phyloP scores from a whole-genome alignment of 2,329 filamentous ascomycete genomes.

The Ophiostoma himal-ulmi region DNA sequence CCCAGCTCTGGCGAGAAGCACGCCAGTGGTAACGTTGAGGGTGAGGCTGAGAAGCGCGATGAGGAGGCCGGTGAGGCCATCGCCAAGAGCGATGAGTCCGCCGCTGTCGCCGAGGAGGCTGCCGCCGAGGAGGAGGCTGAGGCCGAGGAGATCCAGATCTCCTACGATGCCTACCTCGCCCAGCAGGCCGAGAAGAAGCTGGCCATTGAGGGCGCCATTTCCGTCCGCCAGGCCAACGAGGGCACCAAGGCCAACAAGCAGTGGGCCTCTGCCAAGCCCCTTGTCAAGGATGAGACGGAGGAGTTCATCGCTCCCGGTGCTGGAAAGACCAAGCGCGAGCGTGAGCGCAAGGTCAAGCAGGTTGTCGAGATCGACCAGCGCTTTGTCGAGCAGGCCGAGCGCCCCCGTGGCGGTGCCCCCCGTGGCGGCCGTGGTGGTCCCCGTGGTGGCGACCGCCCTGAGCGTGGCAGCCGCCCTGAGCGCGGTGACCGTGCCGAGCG shows the following conservation, averaged over 20 bases:
- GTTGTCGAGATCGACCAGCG: constrained; percentile 82
- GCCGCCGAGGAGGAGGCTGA: constrained; percentile 44
- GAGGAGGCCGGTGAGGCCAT: constrained; percentile 89
- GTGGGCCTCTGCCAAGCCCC: constrained; percentile 77
- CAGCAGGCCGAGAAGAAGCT: constrained; percentile 67
- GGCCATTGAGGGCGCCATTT: constrained; percentile 56
- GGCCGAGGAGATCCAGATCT: constrained; percentile 81
- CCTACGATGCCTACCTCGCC: constrained; percentile 81
- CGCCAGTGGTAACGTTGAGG: constrained; percentile 78
- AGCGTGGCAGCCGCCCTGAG: constrained; percentile 37
- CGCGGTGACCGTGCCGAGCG: constrained; percentile 40
- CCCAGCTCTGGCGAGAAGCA: constrained; percentile 76
- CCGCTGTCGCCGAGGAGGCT: constrained; percentile 45
- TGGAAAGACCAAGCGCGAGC: constrained; percentile 78
- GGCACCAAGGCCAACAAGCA: constrained; percentile 83
- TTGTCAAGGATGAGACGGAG: constrained; percentile 61
- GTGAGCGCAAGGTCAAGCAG: constrained; percentile 88
- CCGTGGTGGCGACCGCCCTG: constrained; percentile 43
- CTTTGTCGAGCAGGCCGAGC: constrained; percentile 68
- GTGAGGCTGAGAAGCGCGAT: constrained; percentile 78
- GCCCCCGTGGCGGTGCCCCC: constrained; percentile 48
- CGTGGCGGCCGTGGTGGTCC: constrained; percentile 38
- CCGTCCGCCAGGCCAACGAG: constrained; percentile 88
- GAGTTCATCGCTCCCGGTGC: constrained; percentile 69
- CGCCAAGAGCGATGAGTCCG: constrained; percentile 77